Conservation (phyloP, 768 basidiomycete genomes). For the Suillus clintonianus region DNA sequence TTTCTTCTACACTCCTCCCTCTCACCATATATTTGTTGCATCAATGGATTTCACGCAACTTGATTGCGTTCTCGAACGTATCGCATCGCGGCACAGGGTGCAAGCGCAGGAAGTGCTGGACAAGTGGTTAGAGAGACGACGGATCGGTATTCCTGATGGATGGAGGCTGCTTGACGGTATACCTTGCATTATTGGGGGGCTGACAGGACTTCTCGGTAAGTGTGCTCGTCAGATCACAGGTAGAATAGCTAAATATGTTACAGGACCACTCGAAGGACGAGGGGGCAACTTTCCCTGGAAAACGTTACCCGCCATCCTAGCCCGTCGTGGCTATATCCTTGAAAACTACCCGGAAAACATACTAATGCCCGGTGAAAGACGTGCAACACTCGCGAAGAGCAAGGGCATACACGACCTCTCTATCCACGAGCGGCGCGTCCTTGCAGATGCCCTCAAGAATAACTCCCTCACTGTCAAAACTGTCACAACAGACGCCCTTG, state of each 20-base stretch:
- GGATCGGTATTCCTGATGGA: background rate
- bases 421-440: background rate
- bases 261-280: background rate
- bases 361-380: background rate
- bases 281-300: conserved; percentile 2
- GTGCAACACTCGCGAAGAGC: background rate
- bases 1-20: background rate
- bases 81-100: background rate
- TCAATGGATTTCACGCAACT: background rate
- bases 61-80: background rate
- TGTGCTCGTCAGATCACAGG: background rate
- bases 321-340: background rate
- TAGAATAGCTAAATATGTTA: background rate
- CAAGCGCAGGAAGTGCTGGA: background rate
- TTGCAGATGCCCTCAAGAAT: background rate
- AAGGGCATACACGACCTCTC: conserved; percentile 3
- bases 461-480: background rate
- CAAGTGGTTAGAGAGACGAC: background rate
- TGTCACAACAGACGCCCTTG: background rate
- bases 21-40: background rate
- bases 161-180: background rate
- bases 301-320: background rate
- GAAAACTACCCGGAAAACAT: background rate
- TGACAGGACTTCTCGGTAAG: background rate
- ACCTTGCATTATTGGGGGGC: background rate